These are phyloP conservation scores for Phaffomyces antillensis DNA, from an alignment of 805 yeast genomes.

Conservation along the genomic window DNA sequence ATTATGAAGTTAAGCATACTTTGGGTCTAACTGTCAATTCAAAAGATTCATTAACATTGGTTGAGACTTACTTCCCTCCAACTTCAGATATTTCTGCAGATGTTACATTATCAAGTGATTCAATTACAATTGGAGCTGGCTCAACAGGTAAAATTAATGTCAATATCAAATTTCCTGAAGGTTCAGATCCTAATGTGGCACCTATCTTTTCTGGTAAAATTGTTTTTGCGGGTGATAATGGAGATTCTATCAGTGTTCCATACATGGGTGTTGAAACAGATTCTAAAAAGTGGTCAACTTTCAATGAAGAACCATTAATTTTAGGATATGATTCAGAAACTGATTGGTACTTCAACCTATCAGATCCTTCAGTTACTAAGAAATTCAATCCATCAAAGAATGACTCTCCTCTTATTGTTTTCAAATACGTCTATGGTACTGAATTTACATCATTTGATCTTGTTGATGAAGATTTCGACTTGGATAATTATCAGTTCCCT, in stretches of 20 bases:
- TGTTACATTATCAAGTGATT: conserved; percentile 1
- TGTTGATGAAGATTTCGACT: conserved; percentile 9
- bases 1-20: conserved; percentile 7
- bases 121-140: conserved; percentile 7
- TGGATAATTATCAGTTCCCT: conserved; percentile 4
- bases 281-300: conserved; percentile 10
- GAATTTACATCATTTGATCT: conserved; percentile 8
- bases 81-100: neutral
- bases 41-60: conserved; percentile 1
- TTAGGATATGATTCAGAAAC: conserved; percentile 1
- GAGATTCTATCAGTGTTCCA: conserved; percentile 10
- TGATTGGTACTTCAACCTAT: conserved; percentile 1
- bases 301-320: conserved; percentile 1
- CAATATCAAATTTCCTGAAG: conserved; percentile 4
- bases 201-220: conserved; percentile 11
- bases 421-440: conserved; percentile 8
- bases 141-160: conserved; percentile 1
- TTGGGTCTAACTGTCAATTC: conserved; percentile 6
- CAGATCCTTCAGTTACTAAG: neutral
- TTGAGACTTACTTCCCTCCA: conserved; percentile 9
- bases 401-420: conserved; percentile 6
- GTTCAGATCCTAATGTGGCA: neutral
- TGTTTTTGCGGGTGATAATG: conserved; percentile 8
- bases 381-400: neutral
- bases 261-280: conserved; percentile 12